Evolutionary conservation across 2,329 filamentous ascomycete species (phyloP).

Genomic region (Zelopaecilomyces penicillatus): DNA sequence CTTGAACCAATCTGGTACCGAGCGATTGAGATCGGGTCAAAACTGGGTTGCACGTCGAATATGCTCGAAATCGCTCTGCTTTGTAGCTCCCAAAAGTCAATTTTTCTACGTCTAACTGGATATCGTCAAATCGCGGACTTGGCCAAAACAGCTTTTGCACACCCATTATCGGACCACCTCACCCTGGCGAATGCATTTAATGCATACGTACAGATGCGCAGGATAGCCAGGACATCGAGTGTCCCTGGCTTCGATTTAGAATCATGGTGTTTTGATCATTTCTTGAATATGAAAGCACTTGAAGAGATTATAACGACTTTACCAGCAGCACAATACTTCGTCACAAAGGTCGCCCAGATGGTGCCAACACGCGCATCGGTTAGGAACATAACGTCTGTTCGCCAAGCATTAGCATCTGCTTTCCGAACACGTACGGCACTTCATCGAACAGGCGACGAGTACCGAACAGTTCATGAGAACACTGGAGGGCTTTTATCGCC

Average conservation of each 20-base stretch:
- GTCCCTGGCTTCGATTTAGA: background rate
- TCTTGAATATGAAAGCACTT: slow-evolving; percentile 4
- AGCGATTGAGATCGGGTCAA: slow-evolving; percentile 2
- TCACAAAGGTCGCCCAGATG: background rate
- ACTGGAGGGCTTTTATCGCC: slow-evolving; percentile 1
- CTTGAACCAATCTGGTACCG: slow-evolving; percentile 8
- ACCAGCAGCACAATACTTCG: background rate
- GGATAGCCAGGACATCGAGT: background rate
- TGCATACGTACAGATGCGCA: background rate
- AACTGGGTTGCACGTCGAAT: slow-evolving; percentile 6
- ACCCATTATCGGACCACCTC: slow-evolving; percentile 8
- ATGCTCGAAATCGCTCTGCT: slow-evolving; percentile 8
- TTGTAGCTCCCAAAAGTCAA: slow-evolving; percentile 4
- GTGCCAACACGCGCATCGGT: background rate
- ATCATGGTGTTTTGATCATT: background rate
- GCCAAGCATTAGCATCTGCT: slow-evolving; percentile 6
- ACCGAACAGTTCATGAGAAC: slow-evolving; percentile 9
- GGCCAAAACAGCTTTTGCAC: background rate
- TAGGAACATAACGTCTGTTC: slow-evolving; percentile 3
- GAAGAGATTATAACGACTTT: slow-evolving; percentile 2
- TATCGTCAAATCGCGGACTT: slow-evolving; percentile 3
- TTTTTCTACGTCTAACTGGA: slow-evolving; percentile 3
- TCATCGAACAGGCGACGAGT: slow-evolving; percentile 2
- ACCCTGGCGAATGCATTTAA: slow-evolving; percentile 5
- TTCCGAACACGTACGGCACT: slow-evolving; percentile 7